phyloP scores from a whole-genome alignment of 306 rosid species.

The Psophocarpus tetragonolobus region DNA sequence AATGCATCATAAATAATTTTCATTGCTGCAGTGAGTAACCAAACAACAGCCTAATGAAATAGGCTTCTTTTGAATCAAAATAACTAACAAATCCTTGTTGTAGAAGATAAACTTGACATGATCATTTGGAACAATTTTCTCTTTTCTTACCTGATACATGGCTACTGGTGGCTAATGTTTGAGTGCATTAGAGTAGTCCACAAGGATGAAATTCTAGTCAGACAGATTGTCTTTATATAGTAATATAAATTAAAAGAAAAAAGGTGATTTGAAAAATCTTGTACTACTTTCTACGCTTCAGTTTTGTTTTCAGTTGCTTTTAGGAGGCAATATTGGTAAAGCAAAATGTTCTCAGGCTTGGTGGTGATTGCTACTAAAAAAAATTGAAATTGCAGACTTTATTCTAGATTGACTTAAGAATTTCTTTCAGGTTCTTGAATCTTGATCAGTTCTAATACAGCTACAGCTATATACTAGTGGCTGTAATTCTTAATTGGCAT shows the following conservation, averaged over 20 bases:
- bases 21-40: not conserved
- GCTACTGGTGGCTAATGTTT: not conserved
- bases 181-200: not conserved
- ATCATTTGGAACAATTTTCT: constrained; percentile 7
- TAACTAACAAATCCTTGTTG: not conserved
- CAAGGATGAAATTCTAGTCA: not conserved
- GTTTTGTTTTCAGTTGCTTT: constrained; percentile 15
- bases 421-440: not conserved
- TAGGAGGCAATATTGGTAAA: constrained; percentile 7
- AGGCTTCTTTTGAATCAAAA: not conserved
- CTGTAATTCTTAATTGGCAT: constrained; percentile 17
- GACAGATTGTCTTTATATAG: not conserved
- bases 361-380: not conserved
- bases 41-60: not conserved
- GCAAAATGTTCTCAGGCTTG: constrained; percentile 1
- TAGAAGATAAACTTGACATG: not conserved
- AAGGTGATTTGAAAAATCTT: not conserved
- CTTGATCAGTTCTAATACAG: not conserved
- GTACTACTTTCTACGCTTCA: not conserved
- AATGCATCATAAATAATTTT: not conserved
- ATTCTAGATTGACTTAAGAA: constrained; percentile 11
- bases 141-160: not conserved
- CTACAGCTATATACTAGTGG: not conserved
- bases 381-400: not conserved
- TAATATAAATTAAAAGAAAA: not conserved